Evolutionary conservation across 2,329 filamentous ascomycete genomes (phyloP), one percentile per base, ranked within the genome.

Genomic region (Sarocladiaceae sp.): DNA sequence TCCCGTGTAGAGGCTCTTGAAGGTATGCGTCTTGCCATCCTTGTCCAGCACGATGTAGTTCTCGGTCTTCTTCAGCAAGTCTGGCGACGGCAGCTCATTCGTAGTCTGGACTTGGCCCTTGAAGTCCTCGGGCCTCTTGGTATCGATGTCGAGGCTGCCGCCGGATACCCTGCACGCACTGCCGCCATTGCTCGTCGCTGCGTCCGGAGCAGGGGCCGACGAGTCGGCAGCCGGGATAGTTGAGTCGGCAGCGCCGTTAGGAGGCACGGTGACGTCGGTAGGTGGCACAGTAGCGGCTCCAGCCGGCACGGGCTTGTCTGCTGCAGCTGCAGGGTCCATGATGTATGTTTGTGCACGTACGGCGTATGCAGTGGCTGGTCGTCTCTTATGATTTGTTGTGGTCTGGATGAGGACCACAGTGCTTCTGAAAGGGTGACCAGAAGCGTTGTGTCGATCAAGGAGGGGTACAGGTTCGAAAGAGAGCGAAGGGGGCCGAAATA

Each of bases 1-100:
- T 3, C 77, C 76, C 26, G 68, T 71, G 58, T 82, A 83, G 21
- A 86, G 63, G 52, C 73, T 79, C 60, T 75, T 75, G 61, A 88
- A 88, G 0, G 74, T 66, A 33, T 73, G 72, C 12, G 73, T 63
- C 45, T 76, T 78, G 45, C 81, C 80, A 46, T 81, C 61, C 29
- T 68, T 67, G 59, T 85, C 82, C 33, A 84, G 70, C 12, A 88
- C 69, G 1, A 70, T 64, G 56, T 76, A 74, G 51, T 72, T 58
- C 49, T 76, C 74, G 32, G 82, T 69, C 52, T 66, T 68, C 44
- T 63, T 66, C 20, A 83, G 58, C 3, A 65, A 68, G 45, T 69
- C 66, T 16, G 58, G 53, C 0, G 72, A 65, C 1, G 80, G 80
- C 2, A 82, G 55, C 29, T 73, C 67, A 54, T 83, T 69, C 56